Evolutionary conservation across 768 basidiomycete genomes (phyloP), one percentile per base, ranked within the genome.

Genomic region (Panaeolus cyanescens): DNA sequence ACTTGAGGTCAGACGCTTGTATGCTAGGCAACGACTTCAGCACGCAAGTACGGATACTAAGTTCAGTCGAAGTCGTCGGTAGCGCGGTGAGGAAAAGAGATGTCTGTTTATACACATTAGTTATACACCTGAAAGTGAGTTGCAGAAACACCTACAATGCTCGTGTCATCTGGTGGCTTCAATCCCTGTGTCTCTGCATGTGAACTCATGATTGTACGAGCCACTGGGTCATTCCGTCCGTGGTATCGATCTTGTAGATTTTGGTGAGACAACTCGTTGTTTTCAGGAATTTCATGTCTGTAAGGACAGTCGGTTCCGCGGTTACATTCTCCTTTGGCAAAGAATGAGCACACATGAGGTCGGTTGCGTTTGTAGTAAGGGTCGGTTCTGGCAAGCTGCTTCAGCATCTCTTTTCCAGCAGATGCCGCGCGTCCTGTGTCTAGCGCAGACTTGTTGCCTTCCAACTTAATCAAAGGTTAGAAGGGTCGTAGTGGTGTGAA

Each of bases 361-460:
- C 91, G 80, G 76, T 99, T 99, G 59, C 96, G 89, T 75, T 98
- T 97, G 79, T 99, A 99, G 73, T 95, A 95, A 0, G 97, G 97
- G 68, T 99, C 96, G 31, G 92, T 93, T 65, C 96, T 85, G 22
- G 97, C 97, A 10, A 99, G 78, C 64, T 92, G 87, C 76, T 99
- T 98, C 58, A 99, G 78, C 93, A 99, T 96, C 69, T 99, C 97
- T 74, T 96, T 95, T 25, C 94, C 95, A 3, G 92, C 93, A 20
- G 90, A 86, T 25, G 83, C 83, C 7, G 92, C 83, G 22, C 85
- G 81, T 32, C 80, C 80, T 6, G 88, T 80, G 64, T 83, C 85
- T 59, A 90, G 73, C 34, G 85, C 80, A 19, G 90, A 88, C 68
- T 87, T 87, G 70, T 87, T 79, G 19, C 90, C 90, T 17, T 85